Evolutionary conservation across 1,139 yeast genomes (phyloP).

Genomic region (Komagataea norvegica): DNA sequence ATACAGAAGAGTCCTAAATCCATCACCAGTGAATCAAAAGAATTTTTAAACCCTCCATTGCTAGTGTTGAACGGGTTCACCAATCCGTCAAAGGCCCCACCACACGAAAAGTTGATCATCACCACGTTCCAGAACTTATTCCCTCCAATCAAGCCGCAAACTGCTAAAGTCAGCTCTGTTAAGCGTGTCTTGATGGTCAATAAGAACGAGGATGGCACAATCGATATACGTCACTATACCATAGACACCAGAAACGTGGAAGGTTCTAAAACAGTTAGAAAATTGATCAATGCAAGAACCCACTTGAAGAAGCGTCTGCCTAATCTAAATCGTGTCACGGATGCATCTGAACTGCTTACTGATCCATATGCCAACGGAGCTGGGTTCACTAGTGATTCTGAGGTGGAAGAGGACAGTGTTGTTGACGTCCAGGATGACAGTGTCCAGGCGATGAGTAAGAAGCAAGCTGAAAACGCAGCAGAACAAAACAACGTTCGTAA

Average conservation of each 20-base stretch:
- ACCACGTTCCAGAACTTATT: slow-evolving; percentile 94
- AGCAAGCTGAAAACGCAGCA: slow-evolving; percentile 23
- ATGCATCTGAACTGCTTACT: slow-evolving; percentile 76
- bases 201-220: slow-evolving; percentile 65
- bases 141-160: slow-evolving; percentile 85
- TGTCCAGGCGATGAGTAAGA: slow-evolving; percentile 11
- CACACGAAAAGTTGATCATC: slow-evolving; percentile 76
- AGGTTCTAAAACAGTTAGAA: slow-evolving; percentile 74
- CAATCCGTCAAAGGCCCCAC: slow-evolving; percentile 47
- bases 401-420: slow-evolving; percentile 85
- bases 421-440: slow-evolving; percentile 59
- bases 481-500: slow-evolving; percentile 43
- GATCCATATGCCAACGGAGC: slow-evolving; percentile 73
- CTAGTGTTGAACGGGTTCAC: slow-evolving; percentile 87
- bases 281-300: slow-evolving; percentile 62
- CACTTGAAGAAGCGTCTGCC: slow-evolving; percentile 67
- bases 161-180: slow-evolving; percentile 67
- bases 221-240: slow-evolving; percentile 86
- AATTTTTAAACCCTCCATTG: slow-evolving; percentile 76
- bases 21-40: slow-evolving; percentile 56
- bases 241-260: slow-evolving; percentile 87
- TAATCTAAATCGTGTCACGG: slow-evolving; percentile 60
- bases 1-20: slow-evolving; percentile 69
- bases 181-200: slow-evolving; percentile 82
- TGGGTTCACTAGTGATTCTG: slow-evolving; percentile 85